Percentiles rank a stretch among this genome's conserved stretches.
Evolutionary conservation across 2,329 filamentous ascomycete species (phyloP).

Genomic region (Cryphonectria radicalis): DNA sequence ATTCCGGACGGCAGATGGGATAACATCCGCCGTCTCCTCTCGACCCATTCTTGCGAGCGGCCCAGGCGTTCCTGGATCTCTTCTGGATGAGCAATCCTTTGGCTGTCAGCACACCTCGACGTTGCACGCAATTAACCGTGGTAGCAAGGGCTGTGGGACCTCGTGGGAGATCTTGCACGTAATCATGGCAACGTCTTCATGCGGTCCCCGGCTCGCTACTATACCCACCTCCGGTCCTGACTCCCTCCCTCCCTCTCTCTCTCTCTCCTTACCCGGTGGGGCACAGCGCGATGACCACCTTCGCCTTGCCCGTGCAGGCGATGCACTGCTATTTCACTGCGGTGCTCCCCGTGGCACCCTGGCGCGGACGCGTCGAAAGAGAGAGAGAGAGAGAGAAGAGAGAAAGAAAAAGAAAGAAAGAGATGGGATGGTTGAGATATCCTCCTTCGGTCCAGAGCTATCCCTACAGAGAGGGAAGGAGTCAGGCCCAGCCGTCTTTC

Average conservation of each 20-base stretch:
- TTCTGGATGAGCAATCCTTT: background rate
- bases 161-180: background rate
- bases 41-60: background rate
- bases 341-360: background rate
- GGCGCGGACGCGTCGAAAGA: background rate
- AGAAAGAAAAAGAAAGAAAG: background rate
- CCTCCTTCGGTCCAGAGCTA: conserved; percentile 8
- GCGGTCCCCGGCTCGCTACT: conserved; percentile 1
- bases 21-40: background rate
- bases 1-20: background rate
- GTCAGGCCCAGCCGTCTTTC: background rate
- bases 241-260: background rate
- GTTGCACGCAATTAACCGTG: background rate
- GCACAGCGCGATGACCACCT: background rate
- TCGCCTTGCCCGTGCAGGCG: conserved; percentile 9
- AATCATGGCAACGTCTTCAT: background rate
- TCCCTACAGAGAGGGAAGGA: background rate
- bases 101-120: background rate
- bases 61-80: background rate
- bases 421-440: conserved; percentile 5
- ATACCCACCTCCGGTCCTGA: conserved; percentile 8
- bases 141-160: background rate
- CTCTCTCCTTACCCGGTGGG: background rate
- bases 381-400: background rate
- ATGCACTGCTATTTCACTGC: background rate